Base-by-base conservation (phyloP, 2,329 filamentous ascomycete genomes). In the Alternaria angustiovoidea region DNA sequence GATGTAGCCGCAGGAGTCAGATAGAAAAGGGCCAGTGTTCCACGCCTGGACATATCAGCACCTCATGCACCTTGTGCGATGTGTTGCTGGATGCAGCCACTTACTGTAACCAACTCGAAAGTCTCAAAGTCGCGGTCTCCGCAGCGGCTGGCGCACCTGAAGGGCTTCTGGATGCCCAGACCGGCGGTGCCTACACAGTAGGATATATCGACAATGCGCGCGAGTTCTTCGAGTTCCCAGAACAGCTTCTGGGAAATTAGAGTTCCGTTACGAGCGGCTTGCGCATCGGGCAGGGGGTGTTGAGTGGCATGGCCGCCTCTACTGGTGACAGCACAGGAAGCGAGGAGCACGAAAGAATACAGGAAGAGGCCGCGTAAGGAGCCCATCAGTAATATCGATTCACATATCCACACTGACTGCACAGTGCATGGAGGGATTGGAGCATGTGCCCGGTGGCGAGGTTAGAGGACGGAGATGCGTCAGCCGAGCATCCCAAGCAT, bases 1-100 rank as follows among this genome's bases (percentile, higher is more conserved):
- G 57, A 98, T 89, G 79, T 96, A 99, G 62, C 95, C 95, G 78
- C 93, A 97, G 68, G 92, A 96, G 78, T 98, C 95, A 62, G 90
- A 91, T 72, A 97, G 84, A 30, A 97, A 82, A 11, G 90, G 85
- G 0, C 95, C 95, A 0, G 95, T 97, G 74, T 96, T 94, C 91
- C 93, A 99, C 11, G 93, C 92, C 77, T 87, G 86, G 71, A 5
- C 30, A 22, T 52, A 44, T 70, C 18, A 63, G 51, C 28, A 67
- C 22, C 49, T 18, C 36, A 20, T 39, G 36, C n/a, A 39, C 18
- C 5, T 43, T 41, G 38, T 51, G 32, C 28, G 42, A 62, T 20
- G 51, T 12, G 20, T 36, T 26, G 39, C 44, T 38, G 39, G 8
- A 41, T 42, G 18, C 49, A 39, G 51, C 44, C 51, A 62, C 68